These are phyloP conservation scores for Ormosia semicastrata DNA, from an alignment of 306 rosid species.

Conservation along the genomic window DNA sequence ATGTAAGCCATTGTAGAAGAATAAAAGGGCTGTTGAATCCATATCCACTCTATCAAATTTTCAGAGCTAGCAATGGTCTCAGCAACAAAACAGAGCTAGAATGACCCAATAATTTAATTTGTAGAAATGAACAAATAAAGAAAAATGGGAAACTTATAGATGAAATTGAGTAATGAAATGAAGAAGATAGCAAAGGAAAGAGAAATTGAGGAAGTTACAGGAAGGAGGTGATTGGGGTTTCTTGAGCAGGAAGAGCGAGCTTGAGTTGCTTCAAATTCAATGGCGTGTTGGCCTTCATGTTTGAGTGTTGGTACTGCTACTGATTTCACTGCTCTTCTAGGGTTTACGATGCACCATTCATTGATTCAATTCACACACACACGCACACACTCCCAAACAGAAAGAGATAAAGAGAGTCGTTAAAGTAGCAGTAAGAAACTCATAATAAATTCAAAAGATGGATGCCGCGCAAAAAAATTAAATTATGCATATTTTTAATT, in stretches of 20 bases:
- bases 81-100: neutral
- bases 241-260: constrained; percentile 83
- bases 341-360: neutral
- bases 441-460: constrained; percentile 42
- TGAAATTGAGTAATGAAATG: neutral
- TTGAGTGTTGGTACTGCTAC: neutral
- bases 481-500: neutral
- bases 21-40: neutral
- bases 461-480: constrained; percentile 39
- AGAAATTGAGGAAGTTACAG: constrained; percentile 41
- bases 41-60: neutral
- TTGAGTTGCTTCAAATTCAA: constrained; percentile 65
- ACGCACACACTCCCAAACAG: neutral
- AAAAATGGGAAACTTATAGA: neutral
- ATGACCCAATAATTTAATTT: neutral
- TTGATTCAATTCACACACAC: neutral
- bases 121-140: neutral
- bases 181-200: constrained; percentile 8
- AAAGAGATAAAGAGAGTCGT: neutral
- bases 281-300: constrained; percentile 86
- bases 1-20: neutral
- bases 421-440: constrained; percentile 5
- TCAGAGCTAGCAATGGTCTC: neutral
- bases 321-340: neutral
- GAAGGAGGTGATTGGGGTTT: constrained; percentile 71